Evolutionary conservation across 176 grass and related monocot genomes (phyloP), one percentile per base, ranked within the genome.

Genomic region (Cenchrus fungigraminus): DNA sequence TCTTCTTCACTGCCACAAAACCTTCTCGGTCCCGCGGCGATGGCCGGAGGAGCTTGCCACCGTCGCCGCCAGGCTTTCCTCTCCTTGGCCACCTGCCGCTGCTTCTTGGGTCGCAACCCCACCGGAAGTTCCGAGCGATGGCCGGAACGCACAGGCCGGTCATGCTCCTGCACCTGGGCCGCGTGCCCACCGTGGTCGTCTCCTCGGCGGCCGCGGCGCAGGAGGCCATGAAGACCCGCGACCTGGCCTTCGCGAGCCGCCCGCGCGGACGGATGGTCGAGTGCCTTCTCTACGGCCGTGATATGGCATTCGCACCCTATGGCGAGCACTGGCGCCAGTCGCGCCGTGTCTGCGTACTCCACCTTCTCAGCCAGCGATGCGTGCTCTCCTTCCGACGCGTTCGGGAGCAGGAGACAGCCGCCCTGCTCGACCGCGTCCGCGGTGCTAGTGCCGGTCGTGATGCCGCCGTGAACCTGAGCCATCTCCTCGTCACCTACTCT

Each of bases 41-140:
- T 51, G 49, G 49, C 9, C 49, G 49, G 49, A 51, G 49, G 49
- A 51, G 10, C 9, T 50, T 50, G 47, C 85, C 79, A 19, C 86
- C 86, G 25, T 87, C 86, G 42, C 89, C 87, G 56, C 56, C 12
- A 54, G 83, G 77, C 1, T 31, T 88, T 12, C 90, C 93, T 11
- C 6, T 95, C 47, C 51, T 95, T 10, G 90, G 93, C 13, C 91
- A 95, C 74, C 83, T 94, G 12, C 89, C 65, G 5, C 84, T 91
- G 5, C 84, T 91, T 42, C 86, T 94, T 9, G 89, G 92, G 0
- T 32, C 81, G 3, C 59, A 78, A 15, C 84, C 83, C n/a, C 89
- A 89, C 65, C 84, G 65, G 11, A 40, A 32, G 8, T 79, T 94
- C 63, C 71, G 7, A 8, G 12, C 67, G 9, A 16, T 94, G n/a